Evolutionary conservation across 768 basidiomycete species (phyloP).

Genomic region (Pleurotus tuoliensis): DNA sequence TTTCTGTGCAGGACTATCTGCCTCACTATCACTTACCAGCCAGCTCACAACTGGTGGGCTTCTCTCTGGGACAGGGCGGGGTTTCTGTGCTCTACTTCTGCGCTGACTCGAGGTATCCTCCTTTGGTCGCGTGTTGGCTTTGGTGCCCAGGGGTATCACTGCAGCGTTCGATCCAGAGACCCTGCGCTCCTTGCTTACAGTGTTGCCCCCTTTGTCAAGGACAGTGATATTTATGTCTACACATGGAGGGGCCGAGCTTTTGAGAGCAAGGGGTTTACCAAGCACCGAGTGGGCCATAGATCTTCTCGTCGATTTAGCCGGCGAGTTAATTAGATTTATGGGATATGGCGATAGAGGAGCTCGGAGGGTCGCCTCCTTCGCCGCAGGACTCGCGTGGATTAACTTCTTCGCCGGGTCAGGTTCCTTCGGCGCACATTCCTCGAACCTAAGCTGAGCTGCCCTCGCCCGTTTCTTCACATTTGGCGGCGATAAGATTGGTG

Average conservation of each 20-base stretch:
- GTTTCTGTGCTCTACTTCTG: constrained; percentile 28
- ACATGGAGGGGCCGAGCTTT: constrained; percentile 38
- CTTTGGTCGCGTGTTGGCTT: no score
- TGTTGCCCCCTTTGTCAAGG: constrained; percentile 56
- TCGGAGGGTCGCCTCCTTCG: background rate
- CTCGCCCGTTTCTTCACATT: constrained; percentile 28
- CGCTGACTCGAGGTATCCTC: constrained; percentile 9
- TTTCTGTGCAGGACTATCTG: background rate
- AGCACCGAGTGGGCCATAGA: constrained; percentile 30
- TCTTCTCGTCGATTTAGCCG: constrained; percentile 11
- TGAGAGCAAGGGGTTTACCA: constrained; percentile 24
- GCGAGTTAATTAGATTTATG: constrained; percentile 1
- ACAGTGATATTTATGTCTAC: constrained; percentile 67
- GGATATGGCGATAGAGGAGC: background rate
- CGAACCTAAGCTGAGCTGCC: constrained; percentile 26
- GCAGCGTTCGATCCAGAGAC: constrained; percentile 39
- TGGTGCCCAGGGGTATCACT: no score
- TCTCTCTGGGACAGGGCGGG: background rate
- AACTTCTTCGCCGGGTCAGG: constrained; percentile 12
- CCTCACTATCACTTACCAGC: background rate
- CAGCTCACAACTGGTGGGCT: background rate
- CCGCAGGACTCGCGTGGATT: constrained; percentile 11
- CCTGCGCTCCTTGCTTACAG: constrained; percentile 57
- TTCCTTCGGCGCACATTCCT: constrained; percentile 10
- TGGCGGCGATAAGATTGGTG: constrained; percentile 29